These are phyloP conservation scores for Karstenula rhodostoma DNA, from an alignment of 2,329 filamentous ascomycete genomes.

Conservation along the genomic window DNA sequence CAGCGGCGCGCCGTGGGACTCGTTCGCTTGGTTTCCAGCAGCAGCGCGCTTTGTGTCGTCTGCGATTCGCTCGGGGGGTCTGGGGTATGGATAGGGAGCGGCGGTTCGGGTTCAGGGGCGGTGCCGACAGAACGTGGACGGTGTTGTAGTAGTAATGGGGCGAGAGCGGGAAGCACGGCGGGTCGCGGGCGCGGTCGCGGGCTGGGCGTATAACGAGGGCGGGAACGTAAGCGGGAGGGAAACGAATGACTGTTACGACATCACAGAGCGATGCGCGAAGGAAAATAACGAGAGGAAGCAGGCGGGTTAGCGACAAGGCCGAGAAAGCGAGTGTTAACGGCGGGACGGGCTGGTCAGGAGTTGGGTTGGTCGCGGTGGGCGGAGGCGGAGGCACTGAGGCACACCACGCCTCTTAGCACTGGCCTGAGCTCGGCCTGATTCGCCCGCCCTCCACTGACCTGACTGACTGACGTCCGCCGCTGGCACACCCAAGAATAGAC, in stretches of 20 bases:
- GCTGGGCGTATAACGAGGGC: constrained; percentile 13
- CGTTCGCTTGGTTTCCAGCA: not conserved
- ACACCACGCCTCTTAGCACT: constrained; percentile 13
- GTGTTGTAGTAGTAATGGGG: constrained; percentile 1
- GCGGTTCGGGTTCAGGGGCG: not conserved
- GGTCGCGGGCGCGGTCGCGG: constrained; percentile 11
- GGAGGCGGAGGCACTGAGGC: constrained; percentile 16
- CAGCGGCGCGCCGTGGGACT: constrained; percentile 19
- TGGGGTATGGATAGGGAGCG: not conserved
- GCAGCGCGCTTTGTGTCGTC: not conserved
- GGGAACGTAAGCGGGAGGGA: constrained; percentile 10
- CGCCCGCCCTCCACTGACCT: constrained; percentile 14
- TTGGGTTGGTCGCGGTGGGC: constrained; percentile 7
- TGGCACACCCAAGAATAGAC: constrained; percentile 28
- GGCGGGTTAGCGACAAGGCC: not conserved
- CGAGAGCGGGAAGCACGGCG: constrained; percentile 14
- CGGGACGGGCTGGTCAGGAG: constrained; percentile 20
- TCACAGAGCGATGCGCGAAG: constrained; percentile 14
- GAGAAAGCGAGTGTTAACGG: constrained; percentile 21
- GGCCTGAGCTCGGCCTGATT: constrained; percentile 17
- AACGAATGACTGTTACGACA: constrained; percentile 26
- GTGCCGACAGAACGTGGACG: not conserved
- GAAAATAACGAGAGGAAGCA: constrained; percentile 13
- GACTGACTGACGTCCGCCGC: constrained; percentile 17
- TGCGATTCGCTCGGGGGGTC: not conserved